Base-by-base conservation (phyloP, 768 basidiomycete species). In the Favolaschia claudopus region DNA sequence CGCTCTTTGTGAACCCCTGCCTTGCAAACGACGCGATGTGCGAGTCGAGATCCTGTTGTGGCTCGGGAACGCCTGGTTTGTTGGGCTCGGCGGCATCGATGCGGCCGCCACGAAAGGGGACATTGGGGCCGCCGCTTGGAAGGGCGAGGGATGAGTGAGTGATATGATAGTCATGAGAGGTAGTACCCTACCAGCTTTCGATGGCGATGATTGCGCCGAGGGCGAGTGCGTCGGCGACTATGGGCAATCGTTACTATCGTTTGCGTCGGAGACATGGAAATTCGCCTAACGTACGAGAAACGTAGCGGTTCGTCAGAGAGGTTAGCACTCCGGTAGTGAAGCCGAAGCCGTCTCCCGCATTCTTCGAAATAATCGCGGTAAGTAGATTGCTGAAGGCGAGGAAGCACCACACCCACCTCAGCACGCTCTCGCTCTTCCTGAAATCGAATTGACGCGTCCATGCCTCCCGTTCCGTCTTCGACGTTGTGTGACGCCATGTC, bases 21-120 rank as follows among this genome's bases (percentile, higher is more conserved):
- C 39, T 22, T 4, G 38, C 47, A 13, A 57, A 57, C 5, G 20
- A n/a, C 3, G 2, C 47, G 9, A 49, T 57, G 33, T 57, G 55
- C 1, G 37, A 2, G 3, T 32, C 20, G 4, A 57, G 33, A 17
- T 31, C 24, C 28, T 57, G 24, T 17, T 57, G 45, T 12, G 55
- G 55, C 19, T 42, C 6, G 4, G 55, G 55, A 2, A 57, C 55
- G 6, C 43, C 44, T 2, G 37, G 43, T 1, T 27, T 20, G 22
- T 47, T 40, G 22, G 47, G 45, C n/a, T 12, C 45, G 5, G 9
- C 37, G 22, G 56, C 39, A 32, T 58, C 56, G 4, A 58, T 12
- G 14, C 56, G 47, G n/a, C 56, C 57, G 13, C 39, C 49, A 20
- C 57, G 48, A 32, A 51, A 58, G 4, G 57, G 47, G 20, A 58